Base-by-base conservation (phyloP, 129 eudicot species). In the Escallonia rubra region DNA sequence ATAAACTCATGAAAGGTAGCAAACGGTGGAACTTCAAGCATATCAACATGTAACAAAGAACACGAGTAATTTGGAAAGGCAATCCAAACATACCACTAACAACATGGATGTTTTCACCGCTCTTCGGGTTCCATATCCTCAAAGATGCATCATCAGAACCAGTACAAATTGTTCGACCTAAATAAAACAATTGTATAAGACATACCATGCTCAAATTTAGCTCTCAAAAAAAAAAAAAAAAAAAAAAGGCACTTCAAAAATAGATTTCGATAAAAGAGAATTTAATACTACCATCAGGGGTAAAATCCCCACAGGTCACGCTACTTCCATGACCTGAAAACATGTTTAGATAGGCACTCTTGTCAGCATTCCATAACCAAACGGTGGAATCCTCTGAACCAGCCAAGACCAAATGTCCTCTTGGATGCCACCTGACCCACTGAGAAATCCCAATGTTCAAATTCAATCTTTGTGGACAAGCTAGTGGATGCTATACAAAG, bases 381-480 rank as follows among this genome's bases (percentile, higher is more conserved):
- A 81, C 84, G 70, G 85, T 76, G 43, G 88, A 81, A 87, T 94
- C 99, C 70, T 89, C 96, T 63, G 97, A 90, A 69, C 97, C 99
- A 65, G 97, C 96, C 80, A 94, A 74, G 67, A 94, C 78, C 67
- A 87, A 56, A 74, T 85, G 96, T 76, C 99, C 99, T 70, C 84
- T 87, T 59, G 99, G 97, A 83, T 94, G 99, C 99, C 99, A 94
- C 82, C 76, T 85, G 72, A 94, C 81, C 99, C 99, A 94, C 99
- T 94, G 79, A 67, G 70, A 38, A 75, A 10, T 7, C 69, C 47
- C 34, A 75, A 41, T 55, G 52, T 70, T 80, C 67, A 73, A 57
- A 62, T n/a, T 58, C 12, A 53, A 75, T 77, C 41, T 39, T 63
- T 38, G 46, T 47, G 52, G 13, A 10, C 48, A 9, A 45, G 16